Evolutionary conservation across 176 grass and related monocot species (phyloP).

Genomic region (Pontederia paniculata): DNA sequence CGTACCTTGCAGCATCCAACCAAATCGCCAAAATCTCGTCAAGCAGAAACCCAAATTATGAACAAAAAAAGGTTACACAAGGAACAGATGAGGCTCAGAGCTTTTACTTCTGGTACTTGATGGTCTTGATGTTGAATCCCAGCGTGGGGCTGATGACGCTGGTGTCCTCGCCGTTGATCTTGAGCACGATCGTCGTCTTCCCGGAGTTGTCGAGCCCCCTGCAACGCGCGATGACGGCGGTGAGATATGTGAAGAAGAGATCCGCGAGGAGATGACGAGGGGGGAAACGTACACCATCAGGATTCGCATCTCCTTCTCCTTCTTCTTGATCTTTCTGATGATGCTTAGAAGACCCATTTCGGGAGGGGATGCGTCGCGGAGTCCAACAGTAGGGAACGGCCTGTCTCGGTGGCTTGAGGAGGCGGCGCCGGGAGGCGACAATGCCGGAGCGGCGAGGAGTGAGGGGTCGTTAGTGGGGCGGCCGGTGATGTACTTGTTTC

Average conservation of each 20-base stretch:
- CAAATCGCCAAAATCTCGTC: not conserved
- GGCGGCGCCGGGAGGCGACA: not conserved
- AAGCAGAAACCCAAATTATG: not conserved
- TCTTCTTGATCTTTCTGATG: conserved; percentile 80
- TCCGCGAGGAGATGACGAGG: not conserved
- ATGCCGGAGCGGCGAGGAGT: too few relatives aligned
- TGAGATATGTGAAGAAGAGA: not conserved
- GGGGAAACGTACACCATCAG: conserved; percentile 68
- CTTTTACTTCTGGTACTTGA: conserved; percentile 76
- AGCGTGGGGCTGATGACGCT: conserved; percentile 88
- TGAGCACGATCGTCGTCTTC: conserved; percentile 80
- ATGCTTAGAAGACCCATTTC: conserved; percentile 77
- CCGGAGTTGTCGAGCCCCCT: conserved; percentile 82
- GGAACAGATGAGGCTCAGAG: not conserved
- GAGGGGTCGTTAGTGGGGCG: too few relatives aligned
- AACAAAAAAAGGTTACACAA: not conserved
- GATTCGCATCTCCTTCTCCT: conserved; percentile 96
- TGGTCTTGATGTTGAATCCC: conserved; percentile 92
- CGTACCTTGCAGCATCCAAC: conserved; percentile 33
- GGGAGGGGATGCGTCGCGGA: not conserved
- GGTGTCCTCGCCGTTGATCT: conserved; percentile 86
- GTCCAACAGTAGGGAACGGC: not conserved
- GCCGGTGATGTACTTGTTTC: too few relatives aligned
- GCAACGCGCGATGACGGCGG: not conserved
- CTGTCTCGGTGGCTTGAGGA: not conserved